Conservation (phyloP, 768 basidiomycete species). For the Leccinum subgranulosum region DNA sequence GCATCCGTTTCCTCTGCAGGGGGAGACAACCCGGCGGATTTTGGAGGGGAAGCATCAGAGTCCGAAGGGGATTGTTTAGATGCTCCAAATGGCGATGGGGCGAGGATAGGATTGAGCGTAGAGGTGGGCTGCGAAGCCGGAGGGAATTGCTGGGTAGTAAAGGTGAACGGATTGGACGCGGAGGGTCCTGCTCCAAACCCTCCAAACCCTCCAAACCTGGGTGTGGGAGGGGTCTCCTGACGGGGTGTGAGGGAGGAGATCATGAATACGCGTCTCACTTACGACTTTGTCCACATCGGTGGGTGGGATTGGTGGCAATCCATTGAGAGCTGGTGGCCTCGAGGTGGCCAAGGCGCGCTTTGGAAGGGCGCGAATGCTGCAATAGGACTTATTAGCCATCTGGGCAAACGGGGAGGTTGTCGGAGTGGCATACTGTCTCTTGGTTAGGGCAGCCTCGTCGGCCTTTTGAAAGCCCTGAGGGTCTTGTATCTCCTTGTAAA, state of each 20-base stretch:
- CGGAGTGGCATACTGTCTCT: conserved; percentile 49
- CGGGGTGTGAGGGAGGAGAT: conserved; percentile 13
- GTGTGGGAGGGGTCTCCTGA: conserved; percentile 29
- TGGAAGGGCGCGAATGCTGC: conserved; percentile 65
- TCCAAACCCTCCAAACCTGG: conserved; percentile 50
- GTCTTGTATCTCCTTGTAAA: conserved; percentile 39
- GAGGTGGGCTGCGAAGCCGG: conserved; percentile 14
- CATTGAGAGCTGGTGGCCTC: conserved; percentile 21
- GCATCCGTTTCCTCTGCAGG: conserved; percentile 28
- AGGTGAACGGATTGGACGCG: conserved; percentile 38
- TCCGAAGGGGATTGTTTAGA: conserved; percentile 17
- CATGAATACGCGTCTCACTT: conserved; percentile 20
- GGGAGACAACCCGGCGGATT: conserved; percentile 13
- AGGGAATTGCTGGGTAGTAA: conserved; percentile 28
- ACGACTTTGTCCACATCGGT: conserved; percentile 22
- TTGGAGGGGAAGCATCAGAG: conserved; percentile 23
- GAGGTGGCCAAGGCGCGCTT: conserved; percentile 38
- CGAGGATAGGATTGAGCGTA: conserved; percentile 17
- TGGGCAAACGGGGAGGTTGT: neutral
- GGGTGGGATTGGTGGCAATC: conserved; percentile 24
- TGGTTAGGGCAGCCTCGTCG: conserved; percentile 51
- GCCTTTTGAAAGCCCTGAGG: conserved; percentile 56
- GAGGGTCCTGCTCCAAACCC: conserved; percentile 46
- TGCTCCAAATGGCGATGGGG: conserved; percentile 16
- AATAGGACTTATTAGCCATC: conserved; percentile 6